Percentiles rank a stretch among this genome's conserved stretches.
Conservation (phyloP, 1,284 basidiomycete genomes). For the Rhodotorula sp. region DNA sequence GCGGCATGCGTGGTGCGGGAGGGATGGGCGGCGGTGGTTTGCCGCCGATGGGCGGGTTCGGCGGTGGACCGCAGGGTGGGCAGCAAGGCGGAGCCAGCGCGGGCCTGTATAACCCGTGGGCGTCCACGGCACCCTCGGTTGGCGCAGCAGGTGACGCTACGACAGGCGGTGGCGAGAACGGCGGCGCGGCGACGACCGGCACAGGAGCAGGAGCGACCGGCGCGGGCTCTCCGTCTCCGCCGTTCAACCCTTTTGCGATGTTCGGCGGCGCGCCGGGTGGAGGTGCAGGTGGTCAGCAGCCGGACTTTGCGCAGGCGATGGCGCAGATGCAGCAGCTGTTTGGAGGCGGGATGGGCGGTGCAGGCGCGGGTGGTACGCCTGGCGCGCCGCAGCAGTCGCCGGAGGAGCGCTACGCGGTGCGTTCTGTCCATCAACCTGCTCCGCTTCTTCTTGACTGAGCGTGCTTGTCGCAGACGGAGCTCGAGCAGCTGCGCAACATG, state of each 20-base stretch:
- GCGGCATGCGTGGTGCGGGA: neutral
- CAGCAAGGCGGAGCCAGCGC: conserved; percentile 17
- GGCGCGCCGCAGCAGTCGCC: conserved; percentile 26
- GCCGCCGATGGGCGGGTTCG: conserved; percentile 46
- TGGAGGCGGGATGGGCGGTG: conserved; percentile 16
- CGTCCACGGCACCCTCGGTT: neutral
- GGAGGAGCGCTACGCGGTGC: conserved; percentile 35
- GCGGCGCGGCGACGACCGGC: neutral
- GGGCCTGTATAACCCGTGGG: conserved; percentile 22
- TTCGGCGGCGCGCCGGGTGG: conserved; percentile 42
- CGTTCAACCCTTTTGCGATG: conserved; percentile 51
- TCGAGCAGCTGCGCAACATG: conserved; percentile 38
- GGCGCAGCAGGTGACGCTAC: conserved; percentile 4
- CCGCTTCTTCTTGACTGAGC: neutral
- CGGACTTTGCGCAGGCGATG: conserved; percentile 25
- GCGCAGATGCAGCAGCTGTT: conserved; percentile 32
- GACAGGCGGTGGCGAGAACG: conserved; percentile 32
- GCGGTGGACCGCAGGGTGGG: conserved; percentile 38
- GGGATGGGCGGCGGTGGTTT: conserved; percentile 6
- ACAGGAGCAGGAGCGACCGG: conserved; percentile 29
- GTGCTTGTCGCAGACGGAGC: conserved; percentile 24
- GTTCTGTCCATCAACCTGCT: neutral
- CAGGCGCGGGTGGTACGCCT: conserved; percentile 9
- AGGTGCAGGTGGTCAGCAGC: conserved; percentile 13
- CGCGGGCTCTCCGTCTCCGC: conserved; percentile 37